These are phyloP conservation scores for Chlamydomonas asymmetrica DNA, from an alignment of 139 green algal species.

Conservation along the genomic window DNA sequence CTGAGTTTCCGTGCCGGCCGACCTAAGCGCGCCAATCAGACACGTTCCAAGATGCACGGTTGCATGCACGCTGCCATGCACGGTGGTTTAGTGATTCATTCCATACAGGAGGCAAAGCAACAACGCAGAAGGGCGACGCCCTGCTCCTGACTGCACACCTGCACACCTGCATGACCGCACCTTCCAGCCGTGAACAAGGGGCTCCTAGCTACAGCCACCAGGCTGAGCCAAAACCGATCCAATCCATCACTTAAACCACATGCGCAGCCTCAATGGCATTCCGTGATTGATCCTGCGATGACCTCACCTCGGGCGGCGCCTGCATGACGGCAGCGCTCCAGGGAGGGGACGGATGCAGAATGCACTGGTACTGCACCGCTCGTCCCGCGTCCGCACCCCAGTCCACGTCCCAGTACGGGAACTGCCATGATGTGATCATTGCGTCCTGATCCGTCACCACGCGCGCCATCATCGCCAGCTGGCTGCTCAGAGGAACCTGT, in stretches of 20 bases:
- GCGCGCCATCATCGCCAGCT: constrained; percentile 14
- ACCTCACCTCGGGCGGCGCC: constrained; percentile 17
- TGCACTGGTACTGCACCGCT: constrained; percentile 21
- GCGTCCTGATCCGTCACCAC: constrained; percentile 29
- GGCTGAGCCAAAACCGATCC: not conserved
- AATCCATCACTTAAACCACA: constrained; percentile 3
- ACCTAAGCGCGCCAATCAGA: too few relatives aligned
- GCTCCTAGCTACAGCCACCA: too few relatives aligned
- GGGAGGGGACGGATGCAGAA: constrained; percentile 19
- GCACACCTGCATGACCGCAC: too few relatives aligned
- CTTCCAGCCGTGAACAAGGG: too few relatives aligned
- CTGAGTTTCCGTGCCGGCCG: too few relatives aligned
- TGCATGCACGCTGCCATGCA: too few relatives aligned
- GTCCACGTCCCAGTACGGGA: constrained; percentile 42
- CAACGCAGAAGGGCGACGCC: too few relatives aligned
- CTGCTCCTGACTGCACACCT: too few relatives aligned
- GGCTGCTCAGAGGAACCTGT: constrained; percentile 10
- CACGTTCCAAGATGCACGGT: too few relatives aligned
- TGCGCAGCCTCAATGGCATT: not conserved
- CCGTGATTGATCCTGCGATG: not conserved
- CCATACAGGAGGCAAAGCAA: too few relatives aligned
- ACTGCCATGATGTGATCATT: constrained; percentile 42
- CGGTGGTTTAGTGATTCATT: too few relatives aligned
- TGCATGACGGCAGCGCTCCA: constrained; percentile 28
- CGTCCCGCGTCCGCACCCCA: constrained; percentile 31